phyloP scores from a whole-genome alignment of 2,329 filamentous ascomycete species.

The Pseudogymnoascus sp. region DNA sequence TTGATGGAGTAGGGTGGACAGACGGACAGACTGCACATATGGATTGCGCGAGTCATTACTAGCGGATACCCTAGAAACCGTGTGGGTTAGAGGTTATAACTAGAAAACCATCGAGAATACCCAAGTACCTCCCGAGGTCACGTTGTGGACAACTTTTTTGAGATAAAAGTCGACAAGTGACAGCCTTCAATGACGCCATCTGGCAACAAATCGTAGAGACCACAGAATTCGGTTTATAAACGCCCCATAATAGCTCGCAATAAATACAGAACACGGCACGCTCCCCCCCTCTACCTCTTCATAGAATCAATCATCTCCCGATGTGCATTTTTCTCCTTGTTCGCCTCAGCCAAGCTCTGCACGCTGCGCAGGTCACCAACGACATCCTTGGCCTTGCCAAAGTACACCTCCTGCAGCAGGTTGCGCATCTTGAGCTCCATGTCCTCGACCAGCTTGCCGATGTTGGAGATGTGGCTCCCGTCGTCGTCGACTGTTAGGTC shows the following conservation, averaged over 20 bases:
- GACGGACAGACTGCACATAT: not conserved
- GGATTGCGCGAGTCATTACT: not conserved
- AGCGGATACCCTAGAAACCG: not conserved
- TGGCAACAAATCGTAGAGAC: not conserved
- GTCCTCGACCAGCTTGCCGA: slow-evolving; percentile 89
- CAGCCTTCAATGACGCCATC: not conserved
- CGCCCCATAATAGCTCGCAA: slow-evolving; percentile 3
- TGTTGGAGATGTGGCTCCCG: slow-evolving; percentile 89
- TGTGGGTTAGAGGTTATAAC: slow-evolving; percentile 1
- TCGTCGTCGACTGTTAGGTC: slow-evolving; percentile 86
- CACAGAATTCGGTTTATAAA: slow-evolving; percentile 6
- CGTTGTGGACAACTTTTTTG: not conserved
- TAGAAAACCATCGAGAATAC: slow-evolving; percentile 2
- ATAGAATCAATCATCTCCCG: slow-evolving; percentile 71
- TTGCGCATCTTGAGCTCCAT: slow-evolving; percentile 99
- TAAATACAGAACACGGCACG: not conserved
- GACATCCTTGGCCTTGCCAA: slow-evolving; percentile 98
- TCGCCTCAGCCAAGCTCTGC: slow-evolving; percentile 72
- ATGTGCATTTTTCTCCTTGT: slow-evolving; percentile 75
- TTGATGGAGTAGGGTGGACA: not conserved
- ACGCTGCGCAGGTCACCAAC: slow-evolving; percentile 90
- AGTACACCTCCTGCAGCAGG: slow-evolving; percentile 95
- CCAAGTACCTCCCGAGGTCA: not conserved
- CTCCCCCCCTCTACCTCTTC: slow-evolving; percentile 20
- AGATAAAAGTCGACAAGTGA: not conserved